These are phyloP conservation scores for Kitagawia praeruptora DNA, from an alignment of 129 eudicot genomes.

Conservation along the genomic window DNA sequence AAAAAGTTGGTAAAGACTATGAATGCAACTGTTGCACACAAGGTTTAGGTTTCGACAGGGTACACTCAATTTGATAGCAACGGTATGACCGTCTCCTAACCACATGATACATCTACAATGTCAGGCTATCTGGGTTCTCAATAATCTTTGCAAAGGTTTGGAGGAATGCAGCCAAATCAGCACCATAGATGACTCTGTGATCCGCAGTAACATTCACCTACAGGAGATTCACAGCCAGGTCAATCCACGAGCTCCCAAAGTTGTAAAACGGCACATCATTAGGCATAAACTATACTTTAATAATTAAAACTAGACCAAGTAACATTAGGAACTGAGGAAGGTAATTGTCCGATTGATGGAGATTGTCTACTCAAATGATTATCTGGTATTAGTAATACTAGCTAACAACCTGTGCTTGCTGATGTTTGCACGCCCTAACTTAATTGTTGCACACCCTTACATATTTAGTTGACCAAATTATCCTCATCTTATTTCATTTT, in stretches of 20 bases:
- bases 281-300: not conserved
- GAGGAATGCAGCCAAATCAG: conserved; percentile 90
- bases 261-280: not conserved
- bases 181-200: conserved; percentile 82
- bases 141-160: conserved; percentile 79
- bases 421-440: too few species aligned
- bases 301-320: not conserved
- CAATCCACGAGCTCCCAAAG: not conserved
- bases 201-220: conserved; percentile 97
- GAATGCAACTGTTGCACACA: conserved; percentile 23
- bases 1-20: conserved; percentile 21
- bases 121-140: conserved; percentile 73
- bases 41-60: conserved; percentile 5
- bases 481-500: too few species aligned
- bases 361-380: not conserved
- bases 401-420: too few species aligned
- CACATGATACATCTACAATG: conserved; percentile 39
- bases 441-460: too few species aligned
- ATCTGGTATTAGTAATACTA: not conserved
- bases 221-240: conserved; percentile 12
- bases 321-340: not conserved
- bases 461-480: too few species aligned
- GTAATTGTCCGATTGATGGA: not conserved
- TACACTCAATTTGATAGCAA: conserved; percentile 1
- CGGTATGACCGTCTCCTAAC: conserved; percentile 1